Conservation (phyloP, 495 filamentous ascomycete genomes). For the Immersiella caudata region DNA sequence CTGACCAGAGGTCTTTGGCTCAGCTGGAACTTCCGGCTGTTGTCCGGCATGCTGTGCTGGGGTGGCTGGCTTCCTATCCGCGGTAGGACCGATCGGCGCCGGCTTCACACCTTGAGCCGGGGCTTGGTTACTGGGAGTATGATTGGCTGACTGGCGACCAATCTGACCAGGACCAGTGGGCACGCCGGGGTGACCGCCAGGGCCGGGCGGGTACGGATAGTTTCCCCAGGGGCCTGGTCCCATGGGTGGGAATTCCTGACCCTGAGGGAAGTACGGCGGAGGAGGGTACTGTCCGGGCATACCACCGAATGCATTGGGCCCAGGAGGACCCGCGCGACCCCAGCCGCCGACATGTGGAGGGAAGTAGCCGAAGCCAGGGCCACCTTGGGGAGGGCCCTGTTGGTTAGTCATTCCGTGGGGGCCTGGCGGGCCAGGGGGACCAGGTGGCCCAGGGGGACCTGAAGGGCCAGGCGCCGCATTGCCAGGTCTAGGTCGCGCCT, state of each 20-base stretch:
- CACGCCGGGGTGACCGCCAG: slow-evolving; percentile 44
- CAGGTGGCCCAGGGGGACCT: slow-evolving; percentile 27
- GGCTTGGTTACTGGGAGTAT: slow-evolving; percentile 40
- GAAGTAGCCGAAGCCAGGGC: slow-evolving; percentile 41
- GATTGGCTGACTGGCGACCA: slow-evolving; percentile 37
- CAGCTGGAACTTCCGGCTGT: slow-evolving; percentile 38
- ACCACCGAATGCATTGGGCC: slow-evolving; percentile 45
- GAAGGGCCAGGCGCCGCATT: slow-evolving; percentile 38
- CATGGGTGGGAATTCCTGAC: slow-evolving; percentile 70
- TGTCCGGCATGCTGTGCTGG: slow-evolving; percentile 37
- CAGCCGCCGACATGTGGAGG: slow-evolving; percentile 59
- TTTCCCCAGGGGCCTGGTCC: slow-evolving; percentile 61
- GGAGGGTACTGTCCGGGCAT: slow-evolving; percentile 54
- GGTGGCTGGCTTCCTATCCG: slow-evolving; percentile 49
- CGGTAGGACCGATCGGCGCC: slow-evolving; percentile 57
- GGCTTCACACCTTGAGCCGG: slow-evolving; percentile 46
- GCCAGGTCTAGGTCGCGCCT: slow-evolving; percentile 47
- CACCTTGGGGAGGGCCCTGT: slow-evolving; percentile 34
- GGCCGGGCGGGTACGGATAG: slow-evolving; percentile 52
- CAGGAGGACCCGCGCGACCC: slow-evolving; percentile 41
- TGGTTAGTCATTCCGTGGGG: slow-evolving; percentile 32
- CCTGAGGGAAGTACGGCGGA: slow-evolving; percentile 71
- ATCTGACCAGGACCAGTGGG: slow-evolving; percentile 38
- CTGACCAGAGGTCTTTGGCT: slow-evolving; percentile 46
- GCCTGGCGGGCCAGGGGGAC: slow-evolving; percentile 24